phyloP scores from a whole-genome alignment of 116 monocot genomes.

The Phalaenopsis hybrid region DNA sequence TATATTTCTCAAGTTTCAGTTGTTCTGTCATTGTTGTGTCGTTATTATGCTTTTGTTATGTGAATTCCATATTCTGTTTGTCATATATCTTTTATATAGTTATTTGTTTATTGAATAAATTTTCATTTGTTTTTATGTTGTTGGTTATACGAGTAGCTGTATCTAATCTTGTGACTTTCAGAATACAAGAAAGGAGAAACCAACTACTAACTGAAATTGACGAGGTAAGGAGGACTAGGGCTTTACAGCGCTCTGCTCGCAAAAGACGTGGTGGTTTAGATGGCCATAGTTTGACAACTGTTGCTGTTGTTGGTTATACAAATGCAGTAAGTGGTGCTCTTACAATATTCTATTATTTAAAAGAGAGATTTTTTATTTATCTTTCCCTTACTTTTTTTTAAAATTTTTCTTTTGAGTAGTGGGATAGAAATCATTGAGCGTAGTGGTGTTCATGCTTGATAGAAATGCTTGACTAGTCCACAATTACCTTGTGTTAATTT shows the following conservation, averaged over 20 bases:
- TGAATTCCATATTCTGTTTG: not conserved
- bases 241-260: slow-evolving; percentile 75
- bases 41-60: not conserved
- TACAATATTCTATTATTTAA: slow-evolving; percentile 9
- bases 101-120: not conserved
- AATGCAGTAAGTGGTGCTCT: slow-evolving; percentile 70
- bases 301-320: slow-evolving; percentile 96
- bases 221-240: slow-evolving; percentile 83
- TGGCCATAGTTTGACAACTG: slow-evolving; percentile 70
- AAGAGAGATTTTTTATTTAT: not conserved
- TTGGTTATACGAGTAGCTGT: not conserved
- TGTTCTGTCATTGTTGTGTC: not conserved
- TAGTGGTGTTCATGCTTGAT: not conserved
- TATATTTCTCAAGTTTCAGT: not conserved
- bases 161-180: slow-evolving; percentile 12
- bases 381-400: slow-evolving; percentile 5
- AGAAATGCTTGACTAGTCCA: not conserved
- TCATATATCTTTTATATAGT: not conserved
- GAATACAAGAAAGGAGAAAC: slow-evolving; percentile 75
- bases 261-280: slow-evolving; percentile 62
- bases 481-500: too few species aligned
- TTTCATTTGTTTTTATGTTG: not conserved
- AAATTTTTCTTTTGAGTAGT: not conserved
- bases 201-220: slow-evolving; percentile 70
- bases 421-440: not conserved